Percentiles rank a stretch among this genome's conserved stretches.
phyloP scores from a whole-genome alignment of 306 rosid species.

The Luffa aegyptiaca region DNA sequence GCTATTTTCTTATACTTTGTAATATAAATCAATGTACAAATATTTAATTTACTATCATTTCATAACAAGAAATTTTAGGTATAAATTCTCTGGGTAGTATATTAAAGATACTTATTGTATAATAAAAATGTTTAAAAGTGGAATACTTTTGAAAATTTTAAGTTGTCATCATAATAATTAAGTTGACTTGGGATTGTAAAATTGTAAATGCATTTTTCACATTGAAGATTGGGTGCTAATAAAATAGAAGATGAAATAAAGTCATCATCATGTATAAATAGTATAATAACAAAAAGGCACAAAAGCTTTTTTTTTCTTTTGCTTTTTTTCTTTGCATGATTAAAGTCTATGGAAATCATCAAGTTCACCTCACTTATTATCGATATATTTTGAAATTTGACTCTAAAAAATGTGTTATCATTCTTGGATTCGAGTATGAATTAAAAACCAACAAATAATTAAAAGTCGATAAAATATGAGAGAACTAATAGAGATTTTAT shows the following conservation, averaged over 20 bases:
- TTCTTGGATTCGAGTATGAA: not conserved
- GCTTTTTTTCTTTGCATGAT: not conserved
- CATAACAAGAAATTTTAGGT: not conserved
- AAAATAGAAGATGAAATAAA: not conserved
- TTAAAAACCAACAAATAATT: too few relatives aligned
- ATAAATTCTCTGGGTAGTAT: not conserved
- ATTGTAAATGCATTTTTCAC: not conserved
- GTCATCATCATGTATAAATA: not conserved
- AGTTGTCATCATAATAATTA: not conserved
- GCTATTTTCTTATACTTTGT: not conserved
- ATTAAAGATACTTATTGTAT: not conserved
- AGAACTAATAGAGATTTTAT: too few relatives aligned
- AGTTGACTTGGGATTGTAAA: not conserved
- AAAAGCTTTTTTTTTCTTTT: too few relatives aligned
- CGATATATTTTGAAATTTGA: not conserved
- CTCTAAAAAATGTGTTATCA: not conserved
- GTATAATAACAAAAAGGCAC: not conserved
- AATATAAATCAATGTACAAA: not conserved
- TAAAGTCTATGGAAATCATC: not conserved
- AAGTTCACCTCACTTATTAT: not conserved
- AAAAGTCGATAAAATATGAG: too few relatives aligned
- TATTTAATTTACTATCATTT: not conserved
- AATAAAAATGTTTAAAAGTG: not conserved
- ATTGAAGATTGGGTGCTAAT: not conserved
- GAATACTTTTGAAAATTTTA: not conserved